Evolutionary conservation across 306 rosid genomes (phyloP).

Genomic region (Citrullus amarus): DNA sequence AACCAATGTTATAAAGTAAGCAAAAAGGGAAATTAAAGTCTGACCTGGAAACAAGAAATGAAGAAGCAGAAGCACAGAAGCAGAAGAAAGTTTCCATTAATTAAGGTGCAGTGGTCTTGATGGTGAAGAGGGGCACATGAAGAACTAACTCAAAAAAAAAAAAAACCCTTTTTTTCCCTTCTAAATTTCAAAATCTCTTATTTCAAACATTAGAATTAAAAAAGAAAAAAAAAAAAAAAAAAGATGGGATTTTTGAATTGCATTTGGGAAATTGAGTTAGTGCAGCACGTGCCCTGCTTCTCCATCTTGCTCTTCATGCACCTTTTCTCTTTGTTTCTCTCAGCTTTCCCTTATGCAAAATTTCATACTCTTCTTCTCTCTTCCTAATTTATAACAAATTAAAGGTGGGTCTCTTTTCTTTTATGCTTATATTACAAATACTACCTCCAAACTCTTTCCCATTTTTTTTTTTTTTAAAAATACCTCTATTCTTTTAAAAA

Average conservation of each 20-base stretch:
- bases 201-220: background rate
- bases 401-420: too few relatives aligned
- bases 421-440: too few relatives aligned
- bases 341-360: background rate
- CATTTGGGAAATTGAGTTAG: slow-evolving; percentile 33
- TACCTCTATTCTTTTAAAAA: too few relatives aligned
- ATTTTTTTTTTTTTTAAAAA: too few relatives aligned
- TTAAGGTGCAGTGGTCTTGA: slow-evolving; percentile 63
- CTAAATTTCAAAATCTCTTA: background rate
- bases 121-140: slow-evolving; percentile 99
- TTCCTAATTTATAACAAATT: background rate
- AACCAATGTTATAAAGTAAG: background rate
- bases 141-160: slow-evolving; percentile 47
- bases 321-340: slow-evolving; percentile 9
- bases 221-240: background rate
- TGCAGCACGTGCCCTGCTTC: slow-evolving; percentile 99
- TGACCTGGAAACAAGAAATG: background rate
- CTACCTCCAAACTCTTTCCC: too few relatives aligned
- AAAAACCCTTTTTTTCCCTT: background rate
- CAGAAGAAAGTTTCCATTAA: background rate
- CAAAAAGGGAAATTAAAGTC: background rate
- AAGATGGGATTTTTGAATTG: background rate
- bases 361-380: background rate
- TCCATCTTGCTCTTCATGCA: slow-evolving; percentile 93
- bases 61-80: background rate